Evolutionary conservation across 768 basidiomycete species (phyloP), one percentile per base, ranked within the genome.

Genomic region (Rossbeevera mucosa): DNA sequence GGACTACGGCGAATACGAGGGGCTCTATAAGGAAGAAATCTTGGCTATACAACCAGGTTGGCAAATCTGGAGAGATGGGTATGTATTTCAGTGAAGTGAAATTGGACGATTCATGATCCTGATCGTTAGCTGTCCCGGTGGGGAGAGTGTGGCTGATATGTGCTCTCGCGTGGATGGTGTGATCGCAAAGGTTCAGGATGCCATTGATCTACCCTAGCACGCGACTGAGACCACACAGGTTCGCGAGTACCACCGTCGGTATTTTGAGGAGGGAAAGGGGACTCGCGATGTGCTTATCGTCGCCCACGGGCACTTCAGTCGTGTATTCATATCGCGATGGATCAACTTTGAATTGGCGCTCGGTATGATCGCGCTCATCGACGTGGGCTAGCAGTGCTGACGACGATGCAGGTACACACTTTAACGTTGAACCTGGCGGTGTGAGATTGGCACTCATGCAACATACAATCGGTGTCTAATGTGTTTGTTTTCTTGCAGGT

Each of bases 1-100:
- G 91, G 88, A 95, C 62, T 95, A 95, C 64, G 89, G 94, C 9
- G 81, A 89, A 7, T 96, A 90, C 63, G 94, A 95, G 65, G 94
- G 93, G 5, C 79, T 94, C 38, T 66, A 78, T 24, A 74, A 84
- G n/a, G 72, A 80, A n/a, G 89, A 95, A 59, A 95, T 95, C 59
- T 73, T 82, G 55, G 76, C 75, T 45, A 76, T 72, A 51, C 78
- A 73, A 47, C 73, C 78, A 4, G 66, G 63, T 29, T 97, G 92
- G 92, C 61, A 66, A n/a, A 93, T 94, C 60, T 95, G 91, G 91
- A 77, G 68, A 36, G 87, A 94, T 62, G 92, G 90, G 86, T 86
- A 65, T 30, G 75, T 69, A 9, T 44, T 33, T 36, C 36, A 21
- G 26, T 11, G 31, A 36, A 24, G 18, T 31, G 12, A 20, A n/a